Base-by-base conservation (phyloP, 2,329 filamentous ascomycete genomes). In the Ilyonectria robusta region DNA sequence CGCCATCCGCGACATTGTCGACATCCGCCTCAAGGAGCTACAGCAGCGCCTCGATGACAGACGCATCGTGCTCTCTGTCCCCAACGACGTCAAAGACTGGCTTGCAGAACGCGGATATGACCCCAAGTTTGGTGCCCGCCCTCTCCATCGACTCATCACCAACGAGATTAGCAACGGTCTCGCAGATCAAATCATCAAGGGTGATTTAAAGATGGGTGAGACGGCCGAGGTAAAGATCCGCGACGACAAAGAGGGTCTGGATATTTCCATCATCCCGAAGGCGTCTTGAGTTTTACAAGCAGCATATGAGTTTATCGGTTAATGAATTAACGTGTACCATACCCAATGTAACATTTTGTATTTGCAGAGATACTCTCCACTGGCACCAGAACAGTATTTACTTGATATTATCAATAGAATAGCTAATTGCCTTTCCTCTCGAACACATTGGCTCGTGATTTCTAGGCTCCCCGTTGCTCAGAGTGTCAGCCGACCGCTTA, bases 151-250 rank as follows among this genome's bases (percentile, higher is more conserved):
- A 42, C 87, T 98, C 59, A 98, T 98, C 72, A 90, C 93, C 23
- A 97, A 92, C 76, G 91, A 98, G 81, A 94, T 99, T 72, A 92
- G 93, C 66, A 98, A 98, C 79, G 87, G 90, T 4, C 86, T 98
- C 44, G 96, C 96, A 0, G 95, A 97, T 77, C 93, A 92, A 83
- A 97, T 99, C 75, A 98, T 98, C 74, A 87, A 93, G 61, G 96
- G 96, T 21, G 85, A 94, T 80, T 82, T 98, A 66, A 92, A 91
- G 80, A 88, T 85, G 65, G 94, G 94, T 1, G 91, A 97, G 75
- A 87, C 83, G 3, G 95, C 93, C 5, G 86, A 86, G 65, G 92
- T 97, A 13, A 84, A 83, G 55, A 85, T 97, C 65, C 91, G 89
- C 59, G 87, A 88, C 13, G 89, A 90, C 66, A 86, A 85, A 37